A percentile compares a stretch with the other conserved stretches of the same genome.
These are phyloP conservation scores for Ustilago bromivora DNA, from an alignment of 1,284 basidiomycete species.

Conservation along the genomic window DNA sequence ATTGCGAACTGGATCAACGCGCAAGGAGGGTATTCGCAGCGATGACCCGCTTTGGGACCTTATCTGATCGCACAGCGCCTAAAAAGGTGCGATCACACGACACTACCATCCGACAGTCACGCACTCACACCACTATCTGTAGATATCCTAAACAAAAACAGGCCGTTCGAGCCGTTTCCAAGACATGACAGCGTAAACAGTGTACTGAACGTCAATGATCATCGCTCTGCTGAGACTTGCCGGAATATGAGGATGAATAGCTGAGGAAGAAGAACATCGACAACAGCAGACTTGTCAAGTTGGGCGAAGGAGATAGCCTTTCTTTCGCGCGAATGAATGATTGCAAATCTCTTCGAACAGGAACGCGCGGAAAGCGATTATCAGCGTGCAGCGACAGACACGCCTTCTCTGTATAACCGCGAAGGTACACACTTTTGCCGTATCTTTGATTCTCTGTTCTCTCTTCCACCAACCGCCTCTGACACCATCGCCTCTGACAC, in stretches of 20 bases:
- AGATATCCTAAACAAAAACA: constrained; percentile 9
- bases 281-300: not conserved
- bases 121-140: constrained; percentile 13
- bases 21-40: constrained; percentile 47
- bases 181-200: not conserved
- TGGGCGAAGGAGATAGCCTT: not conserved
- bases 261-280: not conserved
- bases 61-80: constrained; percentile 19
- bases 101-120: not conserved
- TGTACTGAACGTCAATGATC: not conserved
- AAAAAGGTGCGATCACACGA: constrained; percentile 7
- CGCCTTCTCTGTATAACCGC: constrained; percentile 13
- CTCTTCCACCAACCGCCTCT: not conserved
- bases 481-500: constrained; percentile 1
- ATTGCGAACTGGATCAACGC: constrained; percentile 21
- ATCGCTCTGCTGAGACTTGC: not conserved
- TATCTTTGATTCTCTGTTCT: constrained; percentile 12
- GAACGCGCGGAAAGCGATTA: constrained; percentile 15
- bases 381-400: constrained; percentile 14
- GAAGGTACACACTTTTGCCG: constrained; percentile 32
- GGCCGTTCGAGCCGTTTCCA: not conserved
- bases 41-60: constrained; percentile 54
- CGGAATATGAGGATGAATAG: not conserved
- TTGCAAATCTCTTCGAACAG: constrained; percentile 2
- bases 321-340: constrained; percentile 13